A percentile compares a stretch with the other conserved stretches of the same genome.
These are phyloP conservation scores for Hanseniaspora jakobsenii DNA, from an alignment of 805 yeast species.

Conservation along the genomic window DNA sequence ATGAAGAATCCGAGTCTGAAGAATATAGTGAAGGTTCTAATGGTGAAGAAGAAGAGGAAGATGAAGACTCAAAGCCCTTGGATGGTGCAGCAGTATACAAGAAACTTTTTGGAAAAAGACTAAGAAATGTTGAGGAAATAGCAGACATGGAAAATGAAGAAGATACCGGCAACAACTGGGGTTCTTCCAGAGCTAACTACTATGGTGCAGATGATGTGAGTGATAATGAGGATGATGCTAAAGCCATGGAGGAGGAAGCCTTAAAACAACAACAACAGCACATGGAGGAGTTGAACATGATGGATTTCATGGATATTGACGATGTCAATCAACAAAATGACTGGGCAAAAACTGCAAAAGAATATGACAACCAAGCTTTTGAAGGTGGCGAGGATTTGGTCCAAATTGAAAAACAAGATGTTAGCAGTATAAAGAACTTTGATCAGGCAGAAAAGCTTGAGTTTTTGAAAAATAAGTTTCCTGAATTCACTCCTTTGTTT, in stretches of 20 bases:
- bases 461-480: conserved; percentile 51
- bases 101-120: conserved; percentile 28
- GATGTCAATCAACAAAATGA: conserved; percentile 62
- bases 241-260: conserved; percentile 78
- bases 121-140: conserved; percentile 23
- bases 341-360: conserved; percentile 54
- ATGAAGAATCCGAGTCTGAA: conserved; percentile 22
- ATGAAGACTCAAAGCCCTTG: conserved; percentile 15
- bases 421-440: conserved; percentile 38
- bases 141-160: conserved; percentile 23
- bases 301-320: conserved; percentile 47
- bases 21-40: conserved; percentile 24
- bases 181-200: conserved; percentile 34
- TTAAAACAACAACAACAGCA: conserved; percentile 72
- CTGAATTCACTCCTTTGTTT: conserved; percentile 71
- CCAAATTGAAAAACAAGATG: conserved; percentile 29
- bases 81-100: conserved; percentile 32
- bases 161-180: conserved; percentile 33
- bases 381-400: conserved; percentile 20
- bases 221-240: conserved; percentile 59
- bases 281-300: conserved; percentile 61
- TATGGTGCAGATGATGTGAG: conserved; percentile 41
- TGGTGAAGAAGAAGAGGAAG: conserved; percentile 27
- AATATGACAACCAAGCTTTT: conserved; percentile 34
- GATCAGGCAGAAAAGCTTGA: conserved; percentile 42